These are phyloP conservation scores for Carex arenaria DNA, from an alignment of 202 grass and related monocot genomes.

Conservation along the genomic window DNA sequence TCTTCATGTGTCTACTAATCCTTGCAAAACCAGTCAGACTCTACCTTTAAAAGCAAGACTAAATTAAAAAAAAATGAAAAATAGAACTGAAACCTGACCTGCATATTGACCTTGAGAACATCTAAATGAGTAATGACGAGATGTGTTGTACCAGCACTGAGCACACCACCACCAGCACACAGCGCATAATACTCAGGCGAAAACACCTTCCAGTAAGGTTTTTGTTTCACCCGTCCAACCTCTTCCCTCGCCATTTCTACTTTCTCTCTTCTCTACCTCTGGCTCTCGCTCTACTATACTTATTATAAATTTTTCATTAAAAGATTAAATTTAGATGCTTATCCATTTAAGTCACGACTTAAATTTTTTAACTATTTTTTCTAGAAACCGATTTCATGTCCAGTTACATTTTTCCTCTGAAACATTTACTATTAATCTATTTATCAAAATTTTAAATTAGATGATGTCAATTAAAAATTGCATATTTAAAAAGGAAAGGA, in stretches of 20 bases:
- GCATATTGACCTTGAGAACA: slow-evolving; percentile 98
- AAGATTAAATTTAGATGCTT: too few species aligned
- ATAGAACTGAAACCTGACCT: slow-evolving; percentile 27
- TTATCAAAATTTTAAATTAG: too few species aligned
- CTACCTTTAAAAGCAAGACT: neutral
- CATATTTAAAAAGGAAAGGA: too few species aligned
- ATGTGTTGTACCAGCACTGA: slow-evolving; percentile 78
- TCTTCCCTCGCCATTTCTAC: neutral
- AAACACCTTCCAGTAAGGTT: slow-evolving; percentile 49
- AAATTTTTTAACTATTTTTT: too few species aligned
- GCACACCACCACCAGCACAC: slow-evolving; percentile 75
- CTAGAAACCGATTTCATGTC: too few species aligned
- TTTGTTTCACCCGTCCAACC: neutral
- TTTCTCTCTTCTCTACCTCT: neutral
- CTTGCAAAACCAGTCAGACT: neutral
- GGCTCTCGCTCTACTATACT: too few species aligned
- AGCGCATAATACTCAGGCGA: slow-evolving; percentile 94
- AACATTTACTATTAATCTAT: too few species aligned
- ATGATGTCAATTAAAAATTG: too few species aligned
- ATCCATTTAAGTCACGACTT: too few species aligned
- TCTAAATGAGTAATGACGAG: slow-evolving; percentile 91
- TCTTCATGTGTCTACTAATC: neutral
- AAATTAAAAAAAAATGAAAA: neutral
- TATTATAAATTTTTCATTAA: too few species aligned
- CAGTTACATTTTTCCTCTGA: too few species aligned